Evolutionary conservation across 305 asterid genomes (phyloP).

Genomic region (Petunia hybrid): DNA sequence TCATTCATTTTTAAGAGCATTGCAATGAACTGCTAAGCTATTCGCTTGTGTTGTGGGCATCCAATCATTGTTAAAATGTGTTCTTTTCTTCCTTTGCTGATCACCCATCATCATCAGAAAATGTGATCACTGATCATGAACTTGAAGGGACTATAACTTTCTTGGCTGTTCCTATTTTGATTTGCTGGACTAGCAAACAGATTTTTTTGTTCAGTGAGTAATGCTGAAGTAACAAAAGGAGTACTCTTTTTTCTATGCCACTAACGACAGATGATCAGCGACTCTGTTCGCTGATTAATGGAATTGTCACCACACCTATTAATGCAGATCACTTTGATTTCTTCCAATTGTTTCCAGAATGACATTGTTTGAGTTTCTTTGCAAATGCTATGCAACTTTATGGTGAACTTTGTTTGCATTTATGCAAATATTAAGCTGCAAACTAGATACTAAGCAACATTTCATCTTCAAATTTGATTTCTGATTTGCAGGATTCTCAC

Average conservation of each 20-base stretch:
- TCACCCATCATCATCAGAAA: background rate
- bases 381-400: background rate
- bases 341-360: background rate
- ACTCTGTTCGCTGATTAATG: background rate
- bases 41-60: background rate
- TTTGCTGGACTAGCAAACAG: background rate
- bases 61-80: background rate
- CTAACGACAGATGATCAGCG: background rate
- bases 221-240: background rate
- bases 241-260: background rate
- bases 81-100: background rate
- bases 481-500: conserved; percentile 56
- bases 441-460: background rate
- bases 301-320: background rate
- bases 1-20: background rate
- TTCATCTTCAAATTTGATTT: background rate
- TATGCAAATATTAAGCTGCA: background rate
- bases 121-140: background rate
- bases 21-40: background rate
- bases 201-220: background rate
- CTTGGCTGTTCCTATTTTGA: background rate
- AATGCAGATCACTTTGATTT: background rate
- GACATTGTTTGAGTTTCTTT: background rate
- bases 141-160: background rate
- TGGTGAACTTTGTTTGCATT: background rate